These are phyloP conservation scores for Wickerhamiella spandovensis DNA, from an alignment of 805 yeast genomes.

Conservation along the genomic window DNA sequence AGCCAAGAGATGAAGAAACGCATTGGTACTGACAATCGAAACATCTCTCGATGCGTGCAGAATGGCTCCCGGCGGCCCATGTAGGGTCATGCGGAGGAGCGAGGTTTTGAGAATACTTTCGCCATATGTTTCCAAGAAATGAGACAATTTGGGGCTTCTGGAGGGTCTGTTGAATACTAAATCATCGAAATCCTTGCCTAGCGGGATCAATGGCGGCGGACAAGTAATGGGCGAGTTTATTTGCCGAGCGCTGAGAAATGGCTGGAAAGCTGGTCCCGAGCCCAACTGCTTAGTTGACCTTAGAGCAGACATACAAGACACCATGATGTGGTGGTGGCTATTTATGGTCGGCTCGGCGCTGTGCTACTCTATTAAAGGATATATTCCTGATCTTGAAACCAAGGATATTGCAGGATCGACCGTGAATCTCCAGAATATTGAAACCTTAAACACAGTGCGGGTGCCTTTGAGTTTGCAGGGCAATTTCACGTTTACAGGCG, in stretches of 20 bases:
- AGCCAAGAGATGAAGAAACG: neutral
- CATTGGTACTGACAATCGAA: no score
- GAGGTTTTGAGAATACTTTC: no score
- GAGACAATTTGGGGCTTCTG: no score
- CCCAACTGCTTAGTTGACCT: no score
- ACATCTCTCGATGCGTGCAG: neutral
- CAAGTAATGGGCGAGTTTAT: no score
- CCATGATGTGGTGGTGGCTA: neutral
- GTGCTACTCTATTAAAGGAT: conserved; percentile 3
- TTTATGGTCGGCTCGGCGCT: neutral
- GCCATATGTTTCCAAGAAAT: neutral
- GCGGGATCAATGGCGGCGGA: no score
- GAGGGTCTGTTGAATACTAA: no score
- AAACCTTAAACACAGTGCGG: conserved; percentile 1
- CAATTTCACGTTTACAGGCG: conserved; percentile 9
- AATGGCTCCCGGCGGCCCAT: neutral
- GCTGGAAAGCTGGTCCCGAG: no score
- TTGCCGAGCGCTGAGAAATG: no score
- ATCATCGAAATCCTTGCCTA: no score
- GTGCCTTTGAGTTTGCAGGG: conserved; percentile 9
- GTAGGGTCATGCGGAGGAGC: neutral
- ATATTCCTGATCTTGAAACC: neutral
- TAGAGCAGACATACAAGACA: no score
- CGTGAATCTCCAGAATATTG: conserved; percentile 5
- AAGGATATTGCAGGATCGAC: neutral